Evolutionary conservation across 75 land plant genomes (phyloP).

Genomic region (Ceratopteris richardii): DNA sequence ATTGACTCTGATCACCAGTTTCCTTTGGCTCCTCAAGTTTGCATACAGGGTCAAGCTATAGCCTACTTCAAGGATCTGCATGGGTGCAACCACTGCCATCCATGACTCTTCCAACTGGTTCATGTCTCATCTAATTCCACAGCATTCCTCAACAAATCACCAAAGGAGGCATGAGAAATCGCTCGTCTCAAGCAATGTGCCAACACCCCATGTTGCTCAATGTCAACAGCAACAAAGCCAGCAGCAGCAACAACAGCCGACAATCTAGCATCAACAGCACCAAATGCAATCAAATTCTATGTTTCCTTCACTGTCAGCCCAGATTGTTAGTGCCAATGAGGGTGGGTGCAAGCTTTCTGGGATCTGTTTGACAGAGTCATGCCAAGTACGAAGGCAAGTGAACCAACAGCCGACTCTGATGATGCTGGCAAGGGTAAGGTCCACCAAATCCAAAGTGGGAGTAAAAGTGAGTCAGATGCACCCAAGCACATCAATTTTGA

Average conservation of each 20-base stretch:
- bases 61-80: no score
- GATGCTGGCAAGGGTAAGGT: not conserved
- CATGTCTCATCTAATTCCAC: not conserved
- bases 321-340: not conserved
- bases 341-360: no score
- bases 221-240: not conserved
- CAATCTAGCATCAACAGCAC: no score
- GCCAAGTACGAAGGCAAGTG: not conserved
- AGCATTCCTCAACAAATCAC: not conserved
- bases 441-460: not conserved
- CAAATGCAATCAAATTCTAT: no score
- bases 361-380: no score
- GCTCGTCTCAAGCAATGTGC: no score
- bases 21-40: no score
- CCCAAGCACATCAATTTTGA: constrained; percentile 16
- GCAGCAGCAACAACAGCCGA: not conserved
- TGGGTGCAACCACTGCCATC: not conserved
- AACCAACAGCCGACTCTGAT: not conserved
- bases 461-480: not conserved
- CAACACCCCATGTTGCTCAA: no score
- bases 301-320: not conserved
- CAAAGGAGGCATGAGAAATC: no score
- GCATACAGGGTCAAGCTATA: no score
- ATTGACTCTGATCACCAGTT: not conserved
- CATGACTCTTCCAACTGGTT: not conserved